Evolutionary conservation across 306 rosid genomes (phyloP).

Genomic region (Acacia confusa): DNA sequence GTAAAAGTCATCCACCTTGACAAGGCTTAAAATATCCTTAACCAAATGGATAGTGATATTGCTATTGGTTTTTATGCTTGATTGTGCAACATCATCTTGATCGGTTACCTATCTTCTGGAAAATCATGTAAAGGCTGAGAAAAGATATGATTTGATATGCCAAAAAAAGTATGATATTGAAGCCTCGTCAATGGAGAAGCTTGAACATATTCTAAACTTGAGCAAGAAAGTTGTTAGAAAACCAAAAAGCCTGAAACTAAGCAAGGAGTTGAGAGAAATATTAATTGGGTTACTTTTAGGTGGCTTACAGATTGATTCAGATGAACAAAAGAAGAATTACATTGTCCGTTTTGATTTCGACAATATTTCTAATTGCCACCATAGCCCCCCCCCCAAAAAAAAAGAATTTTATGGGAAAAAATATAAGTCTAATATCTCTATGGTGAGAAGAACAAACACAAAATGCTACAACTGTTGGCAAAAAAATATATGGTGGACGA

Average conservation of each 20-base stretch:
- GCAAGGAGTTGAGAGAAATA: constrained; percentile 84
- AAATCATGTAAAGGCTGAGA: constrained; percentile 68
- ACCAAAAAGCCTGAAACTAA: constrained; percentile 67
- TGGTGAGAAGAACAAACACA: too few relatives aligned
- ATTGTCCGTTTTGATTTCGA: constrained; percentile 65
- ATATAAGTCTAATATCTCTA: too few relatives aligned
- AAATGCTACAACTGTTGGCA: too few relatives aligned
- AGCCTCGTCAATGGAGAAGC: constrained; percentile 62
- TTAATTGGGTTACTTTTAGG: constrained; percentile 85
- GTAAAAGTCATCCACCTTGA: constrained; percentile 69
- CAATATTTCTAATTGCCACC: constrained; percentile 49
- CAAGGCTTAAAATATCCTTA: constrained; percentile 75
- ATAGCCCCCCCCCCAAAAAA: too few relatives aligned
- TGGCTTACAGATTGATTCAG: constrained; percentile 77
- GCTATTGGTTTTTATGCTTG: constrained; percentile 68
- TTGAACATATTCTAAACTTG: constrained; percentile 74
- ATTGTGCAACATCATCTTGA: constrained; percentile 78
- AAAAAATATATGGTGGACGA: too few relatives aligned
- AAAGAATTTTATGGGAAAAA: too few relatives aligned
- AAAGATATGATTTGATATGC: constrained; percentile 73
- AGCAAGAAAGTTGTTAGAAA: constrained; percentile 54
- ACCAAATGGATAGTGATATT: constrained; percentile 50
- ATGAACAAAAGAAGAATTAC: constrained; percentile 69
- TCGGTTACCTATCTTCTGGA: constrained; percentile 75
- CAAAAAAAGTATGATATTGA: constrained; percentile 75